Evolutionary conservation across 2,329 filamentous ascomycete species (phyloP).

Genomic region (Atkinsonella texensis): DNA sequence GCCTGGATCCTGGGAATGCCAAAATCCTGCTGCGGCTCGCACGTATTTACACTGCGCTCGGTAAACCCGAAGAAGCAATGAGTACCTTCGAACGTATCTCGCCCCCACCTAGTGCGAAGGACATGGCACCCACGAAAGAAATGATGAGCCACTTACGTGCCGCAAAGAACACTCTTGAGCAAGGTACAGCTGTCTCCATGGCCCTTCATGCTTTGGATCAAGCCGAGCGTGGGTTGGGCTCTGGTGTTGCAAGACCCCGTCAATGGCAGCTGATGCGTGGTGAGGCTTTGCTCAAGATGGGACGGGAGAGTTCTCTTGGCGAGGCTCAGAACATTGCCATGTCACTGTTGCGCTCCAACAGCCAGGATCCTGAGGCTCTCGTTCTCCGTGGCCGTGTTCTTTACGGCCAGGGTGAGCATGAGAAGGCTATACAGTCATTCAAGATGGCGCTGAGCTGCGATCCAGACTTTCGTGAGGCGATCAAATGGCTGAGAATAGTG

Average conservation of each 20-base stretch:
- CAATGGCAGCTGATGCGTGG: slow-evolving; percentile 92
- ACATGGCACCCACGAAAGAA: slow-evolving; percentile 67
- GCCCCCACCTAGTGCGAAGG: slow-evolving; percentile 71
- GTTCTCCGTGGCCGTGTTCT: slow-evolving; percentile 78
- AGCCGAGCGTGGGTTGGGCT: slow-evolving; percentile 69
- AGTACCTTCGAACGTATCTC: slow-evolving; percentile 70
- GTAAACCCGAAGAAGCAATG: slow-evolving; percentile 76
- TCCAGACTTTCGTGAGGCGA: slow-evolving; percentile 78
- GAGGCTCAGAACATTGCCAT: slow-evolving; percentile 92
- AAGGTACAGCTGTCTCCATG: slow-evolving; percentile 78
- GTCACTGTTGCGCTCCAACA: slow-evolving; percentile 72
- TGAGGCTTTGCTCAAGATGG: slow-evolving; percentile 88
- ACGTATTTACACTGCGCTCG: slow-evolving; percentile 78
- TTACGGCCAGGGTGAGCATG: slow-evolving; percentile 87
- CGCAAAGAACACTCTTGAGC: slow-evolving; percentile 64
- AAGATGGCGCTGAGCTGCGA: slow-evolving; percentile 81
- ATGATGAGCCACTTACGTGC: slow-evolving; percentile 76
- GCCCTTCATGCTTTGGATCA: slow-evolving; percentile 83
- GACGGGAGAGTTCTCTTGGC: slow-evolving; percentile 73
- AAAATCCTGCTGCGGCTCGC: slow-evolving; percentile 85
- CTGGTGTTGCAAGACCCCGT: slow-evolving; percentile 65
- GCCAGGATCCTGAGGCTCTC: slow-evolving; percentile 84
- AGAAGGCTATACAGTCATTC: slow-evolving; percentile 88
- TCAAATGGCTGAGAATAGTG: slow-evolving; percentile 80
- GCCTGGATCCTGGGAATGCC: slow-evolving; percentile 71